Evolutionary conservation across 2,329 filamentous ascomycete species (phyloP), one percentile per base, ranked within the genome.

Genomic region (Colletotrichum liaoningense): DNA sequence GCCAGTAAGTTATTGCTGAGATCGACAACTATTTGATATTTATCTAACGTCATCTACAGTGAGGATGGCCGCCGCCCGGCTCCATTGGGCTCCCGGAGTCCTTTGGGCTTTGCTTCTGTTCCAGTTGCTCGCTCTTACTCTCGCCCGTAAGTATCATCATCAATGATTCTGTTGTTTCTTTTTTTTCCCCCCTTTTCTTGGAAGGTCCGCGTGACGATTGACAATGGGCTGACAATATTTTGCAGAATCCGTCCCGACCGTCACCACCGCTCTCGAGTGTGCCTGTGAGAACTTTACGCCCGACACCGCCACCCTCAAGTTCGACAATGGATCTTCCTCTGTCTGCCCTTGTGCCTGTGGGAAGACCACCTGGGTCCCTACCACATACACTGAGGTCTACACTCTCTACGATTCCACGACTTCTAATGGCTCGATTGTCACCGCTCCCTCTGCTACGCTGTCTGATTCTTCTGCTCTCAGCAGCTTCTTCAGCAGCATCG

Each of bases 351-450:
- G 63, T 14, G 12, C 26, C 14, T 67, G 66, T 9, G 16, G 3
- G 4, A 73, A 56, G 46, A 54, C 54, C 11, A 69, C 46, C 3
- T n/a, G 19, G 19, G 5, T 73, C 9, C 59, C 70, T 6, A 5
- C 33, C 6, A 35, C 57, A 6, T 73, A 26, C 55, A 73, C 59
- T 0, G 55, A 66, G 4, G n/a, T 73, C 46, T 64, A 64, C 16
- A 73, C 66, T 1, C 19, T 73, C 42, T 65, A 60, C 26, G 59
- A 59, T 5, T 16, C 59, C 9, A 22, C 22, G 38, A 54, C n/a
- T n/a, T 57, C 54, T 3, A 26, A 12, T 1, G 14, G 22, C 30
- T n/a, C 24, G 2, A 14, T 56, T 7, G 16, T 24, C 5, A 46
- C 62, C 14, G 42, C 56, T 24, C 16, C 7, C 11, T 42, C 28